Percentiles rank a stretch among this genome's conserved stretches.
Evolutionary conservation across 345 rosid genomes (phyloP).

Genomic region (Murraya koenigii): DNA sequence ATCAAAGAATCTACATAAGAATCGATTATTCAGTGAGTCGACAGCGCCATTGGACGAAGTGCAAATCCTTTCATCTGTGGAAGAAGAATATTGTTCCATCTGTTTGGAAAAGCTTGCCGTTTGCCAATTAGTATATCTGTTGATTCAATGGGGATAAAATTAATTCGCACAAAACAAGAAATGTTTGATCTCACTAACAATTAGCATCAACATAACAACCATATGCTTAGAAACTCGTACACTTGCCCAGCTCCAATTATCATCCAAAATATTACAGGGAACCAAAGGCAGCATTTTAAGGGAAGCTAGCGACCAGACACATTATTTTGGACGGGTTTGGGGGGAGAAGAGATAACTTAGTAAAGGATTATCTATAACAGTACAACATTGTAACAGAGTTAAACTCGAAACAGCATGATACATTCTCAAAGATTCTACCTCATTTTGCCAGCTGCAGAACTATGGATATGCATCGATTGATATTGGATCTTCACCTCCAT

Average conservation of each 20-base stretch:
- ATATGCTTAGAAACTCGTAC: background rate
- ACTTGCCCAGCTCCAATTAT: background rate
- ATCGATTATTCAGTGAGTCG: no score
- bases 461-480: background rate
- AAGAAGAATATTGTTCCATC: no score
- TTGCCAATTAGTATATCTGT: background rate
- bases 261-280: background rate
- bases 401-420: slow-evolving; percentile 12
- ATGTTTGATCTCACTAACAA: background rate
- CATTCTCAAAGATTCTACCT: slow-evolving; percentile 6
- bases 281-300: background rate
- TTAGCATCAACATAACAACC: background rate
- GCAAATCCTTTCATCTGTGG: no score
- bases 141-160: background rate
- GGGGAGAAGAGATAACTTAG: background rate
- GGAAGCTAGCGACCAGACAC: background rate
- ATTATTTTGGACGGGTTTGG: background rate
- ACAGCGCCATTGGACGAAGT: no score
- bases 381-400: background rate
- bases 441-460: background rate
- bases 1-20: no score
- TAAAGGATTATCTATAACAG: background rate
- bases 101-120: no score
- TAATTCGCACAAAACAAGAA: background rate
- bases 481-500: slow-evolving; percentile 47